Base-by-base conservation (phyloP, 495 filamentous ascomycete genomes). In the Amniculicola lignicola region DNA sequence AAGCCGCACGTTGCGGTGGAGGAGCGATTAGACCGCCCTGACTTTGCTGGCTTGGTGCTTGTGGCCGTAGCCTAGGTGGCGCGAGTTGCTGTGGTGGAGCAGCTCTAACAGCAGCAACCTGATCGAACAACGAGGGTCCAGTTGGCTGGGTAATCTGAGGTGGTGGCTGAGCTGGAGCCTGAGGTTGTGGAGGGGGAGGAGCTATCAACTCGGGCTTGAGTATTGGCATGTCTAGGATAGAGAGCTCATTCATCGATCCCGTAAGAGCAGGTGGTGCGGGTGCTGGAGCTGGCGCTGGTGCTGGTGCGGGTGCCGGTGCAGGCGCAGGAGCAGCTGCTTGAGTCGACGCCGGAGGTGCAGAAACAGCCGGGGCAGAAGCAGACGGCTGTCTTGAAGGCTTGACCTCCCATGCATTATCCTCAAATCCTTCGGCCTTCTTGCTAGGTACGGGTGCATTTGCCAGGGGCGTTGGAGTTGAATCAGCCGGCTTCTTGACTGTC, bases 331-430 rank as follows among this genome's bases (percentile, higher is more conserved):
- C 47, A 15, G 70, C 67, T 18, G 49, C 35, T 12, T 73, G 61
- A 23, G 73, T 69, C 45, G 75, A 62, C 1, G 72, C 54, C 19
- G 72, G 59, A 7, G 78, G 66, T 10, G 77, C 63, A 29, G 77
- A 46, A 21, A 66, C 28, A 15, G 71, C 51, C 9, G 72, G 53
- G 11, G 67, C 46, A 15, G 55, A 64, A 42, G 70, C 22, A 43
- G 69, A 56, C 2, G 74, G 67, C 57, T 83, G 80, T 68, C 83
- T 88, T n/a, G 88, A 78, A n/a, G 90, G 88, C 74, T 96, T 96
- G 7, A 93, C 84, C 65, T 91, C 88, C 93, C 93, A 99, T 23
- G 94, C 94, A 75, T 96, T 89, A 64, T 98, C 94, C 36, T 99
- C 93, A 58, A 99, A 97, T 18, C 90, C 90, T 43, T 75, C 71